Percentiles rank a stretch among this genome's conserved stretches.
phyloP scores from a whole-genome alignment of 2,329 filamentous ascomycete genomes.

The Emergomyces pasteurianus region DNA sequence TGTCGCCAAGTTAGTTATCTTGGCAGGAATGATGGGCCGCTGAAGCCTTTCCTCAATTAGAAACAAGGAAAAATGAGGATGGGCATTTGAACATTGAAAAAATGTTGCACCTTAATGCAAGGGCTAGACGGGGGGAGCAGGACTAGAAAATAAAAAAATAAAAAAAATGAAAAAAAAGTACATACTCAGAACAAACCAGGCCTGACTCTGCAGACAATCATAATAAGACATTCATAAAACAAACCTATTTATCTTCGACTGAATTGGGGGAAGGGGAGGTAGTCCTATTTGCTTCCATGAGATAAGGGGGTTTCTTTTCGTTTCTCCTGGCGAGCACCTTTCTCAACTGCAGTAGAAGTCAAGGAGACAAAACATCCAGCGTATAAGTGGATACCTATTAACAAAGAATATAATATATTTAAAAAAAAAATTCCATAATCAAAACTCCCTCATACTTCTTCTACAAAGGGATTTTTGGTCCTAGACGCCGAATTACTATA shows the following conservation, averaged over 20 bases:
- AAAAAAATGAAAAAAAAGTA: neutral
- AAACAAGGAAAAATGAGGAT: neutral
- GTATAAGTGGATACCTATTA: neutral
- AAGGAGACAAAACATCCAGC: neutral
- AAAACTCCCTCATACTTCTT: neutral
- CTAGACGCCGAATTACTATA: neutral
- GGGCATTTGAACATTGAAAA: neutral
- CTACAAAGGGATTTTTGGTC: neutral
- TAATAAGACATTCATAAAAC: too few species aligned
- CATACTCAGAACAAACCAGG: too few species aligned
- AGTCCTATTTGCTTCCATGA: too few species aligned
- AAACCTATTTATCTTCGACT: too few species aligned
- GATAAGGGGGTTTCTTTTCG: too few species aligned
- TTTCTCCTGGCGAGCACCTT: too few species aligned
- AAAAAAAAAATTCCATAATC: neutral
- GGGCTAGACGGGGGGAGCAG: too few species aligned
- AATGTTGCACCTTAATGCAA: too few species aligned
- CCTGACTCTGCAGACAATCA: too few species aligned
- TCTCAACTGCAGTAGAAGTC: too few species aligned
- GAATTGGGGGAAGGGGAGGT: too few species aligned
- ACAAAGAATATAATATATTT: neutral
- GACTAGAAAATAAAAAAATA: neutral
- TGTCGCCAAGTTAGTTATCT: neutral
- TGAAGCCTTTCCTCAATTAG: neutral
- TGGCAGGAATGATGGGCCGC: neutral